These are phyloP conservation scores for Pichia scutulata DNA, from an alignment of 805 yeast species.

Conservation along the genomic window DNA sequence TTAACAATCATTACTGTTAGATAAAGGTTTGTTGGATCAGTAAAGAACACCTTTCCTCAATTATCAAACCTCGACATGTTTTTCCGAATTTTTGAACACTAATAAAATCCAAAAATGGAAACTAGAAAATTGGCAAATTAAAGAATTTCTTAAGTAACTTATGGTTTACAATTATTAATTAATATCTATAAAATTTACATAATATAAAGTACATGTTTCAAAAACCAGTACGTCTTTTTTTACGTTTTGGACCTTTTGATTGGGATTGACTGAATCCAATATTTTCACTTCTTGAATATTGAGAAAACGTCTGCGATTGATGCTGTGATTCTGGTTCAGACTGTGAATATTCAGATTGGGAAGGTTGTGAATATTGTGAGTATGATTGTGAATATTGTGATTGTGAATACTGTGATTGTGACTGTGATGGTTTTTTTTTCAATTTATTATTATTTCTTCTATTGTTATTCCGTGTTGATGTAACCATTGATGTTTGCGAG, in stretches of 20 bases:
- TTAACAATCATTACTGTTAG: background rate
- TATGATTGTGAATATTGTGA: background rate
- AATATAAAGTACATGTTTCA: background rate
- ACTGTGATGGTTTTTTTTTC: background rate
- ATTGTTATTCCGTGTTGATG: background rate
- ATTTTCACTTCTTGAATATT: conserved; percentile 2
- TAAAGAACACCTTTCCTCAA: background rate
- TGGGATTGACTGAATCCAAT: background rate
- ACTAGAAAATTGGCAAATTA: too few relatives aligned
- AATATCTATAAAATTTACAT: background rate
- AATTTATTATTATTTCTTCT: background rate
- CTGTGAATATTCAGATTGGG: background rate
- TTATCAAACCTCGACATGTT: background rate
- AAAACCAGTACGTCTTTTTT: conserved; percentile 2
- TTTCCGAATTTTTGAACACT: background rate
- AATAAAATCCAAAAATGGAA: background rate
- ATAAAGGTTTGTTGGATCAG: too few relatives aligned
- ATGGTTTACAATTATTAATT: background rate
- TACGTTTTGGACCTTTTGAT: conserved; percentile 4
- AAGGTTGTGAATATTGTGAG: background rate
- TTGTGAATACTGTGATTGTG: background rate
- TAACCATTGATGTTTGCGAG: conserved; percentile 1
- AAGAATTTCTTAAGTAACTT: too few relatives aligned
- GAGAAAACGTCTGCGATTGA: too few relatives aligned
- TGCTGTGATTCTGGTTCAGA: conserved; percentile 3